Percentiles rank a stretch among this genome's conserved stretches.
Conservation (phyloP, 768 basidiomycete species). For the Serendipita sp. region DNA sequence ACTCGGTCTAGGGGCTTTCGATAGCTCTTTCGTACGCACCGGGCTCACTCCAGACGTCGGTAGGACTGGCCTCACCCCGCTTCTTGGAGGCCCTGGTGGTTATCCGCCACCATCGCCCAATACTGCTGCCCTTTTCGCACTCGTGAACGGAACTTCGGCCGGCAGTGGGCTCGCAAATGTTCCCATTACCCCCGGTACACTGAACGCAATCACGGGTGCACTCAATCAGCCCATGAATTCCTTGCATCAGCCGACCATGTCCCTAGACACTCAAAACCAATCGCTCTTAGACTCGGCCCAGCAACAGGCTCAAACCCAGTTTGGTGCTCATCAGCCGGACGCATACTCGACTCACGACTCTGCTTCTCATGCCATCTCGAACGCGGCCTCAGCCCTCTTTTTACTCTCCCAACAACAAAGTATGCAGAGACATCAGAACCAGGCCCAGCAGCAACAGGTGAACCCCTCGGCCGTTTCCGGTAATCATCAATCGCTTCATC, state of each 20-base stretch:
- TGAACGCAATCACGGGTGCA: conserved; percentile 68
- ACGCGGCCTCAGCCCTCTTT: conserved; percentile 85
- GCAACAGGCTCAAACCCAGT: conserved; percentile 11
- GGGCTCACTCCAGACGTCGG: conserved; percentile 56
- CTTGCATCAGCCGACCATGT: conserved; percentile 19
- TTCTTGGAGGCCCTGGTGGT: conserved; percentile 53
- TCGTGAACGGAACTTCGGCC: conserved; percentile 52
- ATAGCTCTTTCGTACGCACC: conserved; percentile 43
- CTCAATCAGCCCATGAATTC: conserved; percentile 35
- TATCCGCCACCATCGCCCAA: conserved; percentile 79
- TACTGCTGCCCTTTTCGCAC: conserved; percentile 82
- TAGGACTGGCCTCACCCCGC: conserved; percentile 69
- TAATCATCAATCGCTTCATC: neutral
- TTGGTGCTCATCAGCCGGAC: conserved; percentile 9
- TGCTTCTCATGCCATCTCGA: conserved; percentile 43
- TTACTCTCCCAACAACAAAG: conserved; percentile 83
- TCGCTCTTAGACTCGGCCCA: conserved; percentile 12
- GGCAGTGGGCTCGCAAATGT: conserved; percentile 16
- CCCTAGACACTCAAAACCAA: conserved; percentile 4
- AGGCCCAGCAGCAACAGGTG: conserved; percentile 24
- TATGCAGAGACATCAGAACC: conserved; percentile 74
- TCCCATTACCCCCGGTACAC: conserved; percentile 53
- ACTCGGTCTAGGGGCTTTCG: conserved; percentile 13
- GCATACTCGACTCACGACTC: conserved; percentile 15
- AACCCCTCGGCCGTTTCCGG: conserved; percentile 10